Evolutionary conservation across 192 early-diverging fungal genomes (phyloP).

Genomic region (Powellomyces hirtus): DNA sequence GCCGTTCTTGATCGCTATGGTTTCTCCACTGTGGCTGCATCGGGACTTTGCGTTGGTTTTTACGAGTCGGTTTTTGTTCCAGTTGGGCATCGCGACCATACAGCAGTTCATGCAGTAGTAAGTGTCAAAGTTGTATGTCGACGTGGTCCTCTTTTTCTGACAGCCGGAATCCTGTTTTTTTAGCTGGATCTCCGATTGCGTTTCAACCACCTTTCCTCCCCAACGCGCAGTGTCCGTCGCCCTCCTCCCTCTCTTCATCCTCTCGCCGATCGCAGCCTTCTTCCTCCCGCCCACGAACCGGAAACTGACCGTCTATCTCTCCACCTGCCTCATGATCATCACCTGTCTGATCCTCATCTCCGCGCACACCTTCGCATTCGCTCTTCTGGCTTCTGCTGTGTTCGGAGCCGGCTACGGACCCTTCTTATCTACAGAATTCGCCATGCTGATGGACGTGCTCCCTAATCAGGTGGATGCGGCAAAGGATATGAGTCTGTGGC

Average conservation of each 20-base stretch:
- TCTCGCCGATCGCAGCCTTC: slow-evolving; percentile 39
- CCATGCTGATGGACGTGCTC: slow-evolving; percentile 41
- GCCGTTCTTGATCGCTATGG: slow-evolving; percentile 23
- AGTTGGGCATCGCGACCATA: slow-evolving; percentile 47
- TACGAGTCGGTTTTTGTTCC: slow-evolving; percentile 43
- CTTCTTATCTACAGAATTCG: slow-evolving; percentile 29
- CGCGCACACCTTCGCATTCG: slow-evolving; percentile 16
- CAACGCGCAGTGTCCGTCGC: slow-evolving; percentile 43
- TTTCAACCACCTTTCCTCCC: slow-evolving; percentile 20
- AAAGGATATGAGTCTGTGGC: slow-evolving; percentile 49
- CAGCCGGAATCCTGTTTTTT: too few relatives aligned
- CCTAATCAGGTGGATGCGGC: slow-evolving; percentile 30
- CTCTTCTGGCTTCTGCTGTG: slow-evolving; percentile 16
- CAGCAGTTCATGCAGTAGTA: slow-evolving; percentile 51
- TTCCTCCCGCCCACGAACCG: slow-evolving; percentile 15
- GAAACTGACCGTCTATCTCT: slow-evolving; percentile 27
- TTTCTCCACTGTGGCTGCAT: slow-evolving; percentile 33
- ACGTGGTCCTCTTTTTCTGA: too few relatives aligned
- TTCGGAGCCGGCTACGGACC: slow-evolving; percentile 38
- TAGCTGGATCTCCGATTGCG: slow-evolving; percentile 49
- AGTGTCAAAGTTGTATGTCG: too few relatives aligned
- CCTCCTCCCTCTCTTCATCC: slow-evolving; percentile 37
- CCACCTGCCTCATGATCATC: slow-evolving; percentile 20
- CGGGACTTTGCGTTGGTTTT: slow-evolving; percentile 47
- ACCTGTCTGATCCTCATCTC: slow-evolving; percentile 21